Base-by-base conservation (phyloP, 2,329 filamentous ascomycete species). In the Huntiella abstrusa region DNA sequence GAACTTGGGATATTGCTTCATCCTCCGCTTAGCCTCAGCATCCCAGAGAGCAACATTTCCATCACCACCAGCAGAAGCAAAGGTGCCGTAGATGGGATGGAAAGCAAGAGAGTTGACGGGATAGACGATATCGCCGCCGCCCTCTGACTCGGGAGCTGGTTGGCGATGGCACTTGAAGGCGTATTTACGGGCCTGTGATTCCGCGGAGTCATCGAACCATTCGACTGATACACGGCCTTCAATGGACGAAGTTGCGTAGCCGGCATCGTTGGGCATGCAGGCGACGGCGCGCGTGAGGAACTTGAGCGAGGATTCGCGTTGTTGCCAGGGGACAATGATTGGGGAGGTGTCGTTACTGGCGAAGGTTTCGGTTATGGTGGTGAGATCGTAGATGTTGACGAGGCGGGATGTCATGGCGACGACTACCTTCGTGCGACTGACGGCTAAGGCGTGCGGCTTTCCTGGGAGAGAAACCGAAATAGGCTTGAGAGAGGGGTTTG, bases 161-260 rank as follows among this genome's bases (percentile, higher is more conserved):
- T 93, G 84, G 4, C 91, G 75, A 63, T 98, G 91, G 63, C 91
- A 98, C 63, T 98, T 98, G 74, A 98, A 98, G 11, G 91, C 91
- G 60, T 96, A 98, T 62, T 95, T 96, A 53, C 87, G 75, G 35
- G 83, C 80, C 64, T 96, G 87, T 3, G 83, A 87, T 60, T 88
- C 83, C 37, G 77, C 68, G 4, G 77, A 83, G 12, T 91, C 83
- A 58, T 96, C 91, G 59, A 98, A 96, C 84, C 87, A 96, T 62
- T 98, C 91, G 1, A 98, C 91, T 0, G 87, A 88, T 2, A 98
- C 86, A 55, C 91, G 78, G 4, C 91, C 91, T 59, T 98, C 91
- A 56, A 98, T 98, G 56, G 80, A 87, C 49, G 77, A 84, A 1
- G 82, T 88, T 7, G 88, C 87, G 59, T 96, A 98, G 4, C 91